phyloP scores from a whole-genome alignment of 73 alveolate species.

The Paramecium primaurelia region DNA sequence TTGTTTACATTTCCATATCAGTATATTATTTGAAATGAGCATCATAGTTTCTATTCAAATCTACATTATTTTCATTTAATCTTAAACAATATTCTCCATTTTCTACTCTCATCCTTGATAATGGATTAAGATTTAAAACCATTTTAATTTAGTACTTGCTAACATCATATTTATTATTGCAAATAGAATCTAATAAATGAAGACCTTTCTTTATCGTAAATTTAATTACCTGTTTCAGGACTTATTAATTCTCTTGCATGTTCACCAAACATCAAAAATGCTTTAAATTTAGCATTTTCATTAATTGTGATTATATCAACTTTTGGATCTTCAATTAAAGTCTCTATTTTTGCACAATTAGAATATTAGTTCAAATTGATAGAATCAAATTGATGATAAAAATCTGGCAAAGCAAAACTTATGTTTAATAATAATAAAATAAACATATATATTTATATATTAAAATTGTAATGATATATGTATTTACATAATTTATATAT shows the following conservation, averaged over 20 bases:
- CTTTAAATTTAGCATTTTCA: slow-evolving; percentile 26
- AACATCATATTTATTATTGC: slow-evolving; percentile 7
- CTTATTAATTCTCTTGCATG: slow-evolving; percentile 77
- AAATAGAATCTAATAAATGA: background rate
- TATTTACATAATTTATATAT: background rate
- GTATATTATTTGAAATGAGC: slow-evolving; percentile 55
- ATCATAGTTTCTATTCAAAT: slow-evolving; percentile 74
- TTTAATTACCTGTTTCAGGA: slow-evolving; percentile 70
- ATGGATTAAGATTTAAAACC: slow-evolving; percentile 71
- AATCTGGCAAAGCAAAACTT: slow-evolving; percentile 3
- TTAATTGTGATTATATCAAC: background rate
- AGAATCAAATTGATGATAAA: background rate
- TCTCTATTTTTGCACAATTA: background rate
- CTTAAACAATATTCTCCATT: slow-evolving; percentile 74
- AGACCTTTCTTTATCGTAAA: background rate
- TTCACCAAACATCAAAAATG: slow-evolving; percentile 71
- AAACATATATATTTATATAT: background rate
- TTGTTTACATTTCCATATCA: slow-evolving; percentile 34
- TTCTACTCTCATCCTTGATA: slow-evolving; percentile 68
- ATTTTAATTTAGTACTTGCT: background rate
- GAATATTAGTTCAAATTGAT: background rate
- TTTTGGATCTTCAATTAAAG: background rate
- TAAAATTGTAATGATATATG: background rate
- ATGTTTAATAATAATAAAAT: background rate
- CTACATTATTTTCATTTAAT: slow-evolving; percentile 67